Conservation (phyloP, 2,329 filamentous ascomycete genomes). For the Diplodia sapinea region DNA sequence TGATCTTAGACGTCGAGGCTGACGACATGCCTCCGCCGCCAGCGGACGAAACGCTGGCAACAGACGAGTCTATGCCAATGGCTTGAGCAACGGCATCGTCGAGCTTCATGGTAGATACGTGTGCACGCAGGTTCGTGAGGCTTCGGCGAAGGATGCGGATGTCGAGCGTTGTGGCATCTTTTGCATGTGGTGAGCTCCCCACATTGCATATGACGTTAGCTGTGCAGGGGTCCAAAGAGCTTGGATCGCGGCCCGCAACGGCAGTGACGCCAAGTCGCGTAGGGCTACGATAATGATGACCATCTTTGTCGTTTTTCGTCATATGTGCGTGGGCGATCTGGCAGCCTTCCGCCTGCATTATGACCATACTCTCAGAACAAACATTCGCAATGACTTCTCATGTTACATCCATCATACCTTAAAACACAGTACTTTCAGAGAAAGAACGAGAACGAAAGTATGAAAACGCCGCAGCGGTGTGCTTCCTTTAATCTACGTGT, state of each 20-base stretch:
- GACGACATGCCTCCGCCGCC: conserved; percentile 70
- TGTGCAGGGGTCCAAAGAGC: conserved; percentile 18
- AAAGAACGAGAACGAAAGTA: neutral
- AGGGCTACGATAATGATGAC: neutral
- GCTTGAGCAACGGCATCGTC: conserved; percentile 68
- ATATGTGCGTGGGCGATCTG: neutral
- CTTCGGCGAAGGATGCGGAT: neutral
- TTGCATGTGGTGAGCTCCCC: conserved; percentile 4
- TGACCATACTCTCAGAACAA: neutral
- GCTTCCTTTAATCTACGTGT: conserved; percentile 27
- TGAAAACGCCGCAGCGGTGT: neutral
- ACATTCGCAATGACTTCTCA: neutral
- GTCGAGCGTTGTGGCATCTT: conserved; percentile 7
- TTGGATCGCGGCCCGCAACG: conserved; percentile 4
- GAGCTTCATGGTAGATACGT: conserved; percentile 53
- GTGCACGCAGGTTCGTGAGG: neutral
- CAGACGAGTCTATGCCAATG: conserved; percentile 62
- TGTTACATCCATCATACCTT: neutral
- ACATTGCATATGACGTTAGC: conserved; percentile 19
- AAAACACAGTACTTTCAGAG: neutral
- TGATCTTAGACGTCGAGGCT: conserved; percentile 69
- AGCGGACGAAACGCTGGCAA: conserved; percentile 63
- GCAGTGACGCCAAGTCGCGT: neutral
- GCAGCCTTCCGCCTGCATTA: neutral
- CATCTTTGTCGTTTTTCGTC: neutral